Evolutionary conservation across 495 filamentous ascomycete genomes (phyloP), one percentile per base, ranked within the genome.

Genomic region (Darksidea phi): DNA sequence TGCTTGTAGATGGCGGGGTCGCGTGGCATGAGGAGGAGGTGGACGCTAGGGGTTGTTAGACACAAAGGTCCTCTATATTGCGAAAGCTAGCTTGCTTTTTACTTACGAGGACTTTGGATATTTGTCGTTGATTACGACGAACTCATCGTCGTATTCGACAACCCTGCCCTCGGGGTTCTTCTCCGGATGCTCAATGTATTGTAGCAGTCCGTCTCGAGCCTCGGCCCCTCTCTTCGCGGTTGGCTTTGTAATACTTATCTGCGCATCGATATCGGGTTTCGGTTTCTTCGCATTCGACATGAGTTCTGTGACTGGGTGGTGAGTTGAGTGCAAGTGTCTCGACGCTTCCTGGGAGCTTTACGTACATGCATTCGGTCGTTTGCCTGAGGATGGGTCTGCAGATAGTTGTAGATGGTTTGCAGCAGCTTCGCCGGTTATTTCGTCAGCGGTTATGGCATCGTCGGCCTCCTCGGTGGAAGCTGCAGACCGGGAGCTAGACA

Each of bases 11-110:
- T 85, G 1, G 76, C 63, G 0, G 77, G 72, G 41, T 88, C 82
- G 21, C 92, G 88, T 10, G 92, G 90, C 2, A 98, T 82, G 10
- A 98, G 83, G 13, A 98, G 89, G 0, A 90, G 77, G 73, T 98
- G 94, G 6, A 97, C 75, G 12, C 80, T 83, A 20, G 49, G 43
- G 15, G 13, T 15, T 41, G 26, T 23, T 8, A 28, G 90, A 84
- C 42, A 38, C 7, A 12, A 18, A 41, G 26, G 10, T 38, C n/a
- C 8, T 55, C 8, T 38, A 28, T 5, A 28, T 15, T 25, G n/a
- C 8, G 28, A 11, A 12, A 42, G 24, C 26, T 6, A 15, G 13
- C 5, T 4, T 3, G 41, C 5, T n/a, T 15, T 15, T 3, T n/a
- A 13, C 15, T 6, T 49, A 61, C 59, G 23, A 48, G 12, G 58